Evolutionary conservation across 2,329 filamentous ascomycete species (phyloP), one percentile per base, ranked within the genome.

Genomic region (Davidsoniella australis): DNA sequence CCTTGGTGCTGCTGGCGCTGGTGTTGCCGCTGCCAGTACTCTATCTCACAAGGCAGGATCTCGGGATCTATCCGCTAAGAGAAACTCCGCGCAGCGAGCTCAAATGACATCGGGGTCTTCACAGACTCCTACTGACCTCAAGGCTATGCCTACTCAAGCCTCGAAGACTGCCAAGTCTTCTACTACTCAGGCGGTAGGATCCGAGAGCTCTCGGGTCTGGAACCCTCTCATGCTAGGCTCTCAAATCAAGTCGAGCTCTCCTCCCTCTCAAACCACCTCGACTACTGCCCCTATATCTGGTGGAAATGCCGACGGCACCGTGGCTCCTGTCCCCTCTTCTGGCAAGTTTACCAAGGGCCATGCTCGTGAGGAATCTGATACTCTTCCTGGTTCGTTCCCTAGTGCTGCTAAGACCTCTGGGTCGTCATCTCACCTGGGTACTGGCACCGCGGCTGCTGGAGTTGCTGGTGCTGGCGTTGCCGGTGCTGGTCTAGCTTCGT

Each of bases 381-480:
- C 20, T 14, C 37, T 50, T 42, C 51, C 51, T 9, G 51, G 51
- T 5, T 41, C 47, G 7, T 53, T 49, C 36, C 51, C 46, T 3
- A 26, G 40, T 17, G 38, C 41, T 12, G 47, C 39, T 7, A 45
- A 26, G 26, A 46, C 42, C 16, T 20, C 10, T 14, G 44, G 50
- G 6, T 48, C 41, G 17, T 8, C 39, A 8, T 33, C 41, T 10
- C 45, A 37, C 18, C n/a, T 26, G 6, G 38, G 26, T 10, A 24
- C 38, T 17, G 46, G 50, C 20, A 45, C 45, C 26, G 41, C 50
- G 9, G 24, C 46, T 10, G 36, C 14, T 45, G 46, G 26, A 18
- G 8, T 45, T 24, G 42, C 24, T 12, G 46, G 41, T 36, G 36
- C 20, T 26, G 38, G 36, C 10, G 41, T 29, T 5, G 41, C 41